Conservation (phyloP, 1,284 basidiomycete species). For the Coriolopsis trogii region DNA sequence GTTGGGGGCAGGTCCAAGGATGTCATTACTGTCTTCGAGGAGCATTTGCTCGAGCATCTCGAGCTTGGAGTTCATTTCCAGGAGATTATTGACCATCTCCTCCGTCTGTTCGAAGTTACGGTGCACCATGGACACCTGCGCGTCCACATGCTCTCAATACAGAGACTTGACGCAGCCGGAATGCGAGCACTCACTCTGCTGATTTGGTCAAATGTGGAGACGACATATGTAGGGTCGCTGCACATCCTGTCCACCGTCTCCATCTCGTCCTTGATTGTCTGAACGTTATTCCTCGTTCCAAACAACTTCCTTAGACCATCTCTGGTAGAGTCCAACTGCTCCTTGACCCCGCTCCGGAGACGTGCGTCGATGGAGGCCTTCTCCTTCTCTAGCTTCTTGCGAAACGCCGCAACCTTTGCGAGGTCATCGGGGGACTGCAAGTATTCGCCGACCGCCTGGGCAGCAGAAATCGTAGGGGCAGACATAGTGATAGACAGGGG, state of each 20-base stretch:
- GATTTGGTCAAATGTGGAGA: conserved; percentile 90
- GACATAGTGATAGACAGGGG: conserved; percentile 30
- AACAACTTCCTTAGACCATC: conserved; percentile 89
- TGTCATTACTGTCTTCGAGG: conserved; percentile 68
- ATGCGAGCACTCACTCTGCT: conserved; percentile 65
- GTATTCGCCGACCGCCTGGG: conserved; percentile 84
- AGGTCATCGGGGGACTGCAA: conserved; percentile 94
- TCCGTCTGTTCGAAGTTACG: conserved; percentile 94
- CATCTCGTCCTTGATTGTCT: conserved; percentile 93
- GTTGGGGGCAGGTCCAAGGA: conserved; percentile 85
- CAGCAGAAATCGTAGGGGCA: conserved; percentile 61
- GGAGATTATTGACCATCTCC: conserved; percentile 92
- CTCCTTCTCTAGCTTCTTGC: conserved; percentile 96
- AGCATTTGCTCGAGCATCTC: conserved; percentile 82
- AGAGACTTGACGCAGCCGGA: background rate
- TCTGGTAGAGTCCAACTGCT: conserved; percentile 90
- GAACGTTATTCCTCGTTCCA: conserved; percentile 81
- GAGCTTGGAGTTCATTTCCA: conserved; percentile 87
- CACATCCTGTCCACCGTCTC: conserved; percentile 82
- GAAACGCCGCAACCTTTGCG: conserved; percentile 84
- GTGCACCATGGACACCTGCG: conserved; percentile 92
- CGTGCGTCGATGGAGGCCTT: conserved; percentile 94
- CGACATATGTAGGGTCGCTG: conserved; percentile 70
- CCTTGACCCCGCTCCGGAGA: conserved; percentile 90
- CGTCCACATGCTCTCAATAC: background rate